phyloP scores from a whole-genome alignment of 306 rosid genomes.

The Dryas alaskensis region DNA sequence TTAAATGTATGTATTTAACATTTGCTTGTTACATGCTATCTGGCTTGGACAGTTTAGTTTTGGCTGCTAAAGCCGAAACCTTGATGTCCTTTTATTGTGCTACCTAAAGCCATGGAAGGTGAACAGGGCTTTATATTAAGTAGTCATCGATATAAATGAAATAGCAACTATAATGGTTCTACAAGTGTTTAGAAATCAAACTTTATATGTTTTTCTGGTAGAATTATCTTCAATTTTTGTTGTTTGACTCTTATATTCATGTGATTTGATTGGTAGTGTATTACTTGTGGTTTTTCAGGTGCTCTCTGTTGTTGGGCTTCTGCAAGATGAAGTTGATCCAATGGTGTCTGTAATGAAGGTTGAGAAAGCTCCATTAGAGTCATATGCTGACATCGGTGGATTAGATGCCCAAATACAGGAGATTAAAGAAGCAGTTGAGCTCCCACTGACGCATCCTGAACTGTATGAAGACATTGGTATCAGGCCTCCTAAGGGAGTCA shows the following conservation, averaged over 20 bases:
- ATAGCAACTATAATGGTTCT: neutral
- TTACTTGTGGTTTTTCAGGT: conserved; percentile 43
- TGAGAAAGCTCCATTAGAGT: conserved; percentile 96
- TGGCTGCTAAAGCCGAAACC: neutral
- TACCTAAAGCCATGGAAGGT: neutral
- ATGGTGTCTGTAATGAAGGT: conserved; percentile 92
- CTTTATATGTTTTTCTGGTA: neutral
- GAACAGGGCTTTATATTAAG: neutral
- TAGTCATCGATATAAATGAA: neutral
- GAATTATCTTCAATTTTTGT: neutral
- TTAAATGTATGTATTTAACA: neutral
- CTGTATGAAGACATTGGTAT: conserved; percentile 96
- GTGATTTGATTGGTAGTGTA: neutral
- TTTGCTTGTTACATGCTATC: neutral
- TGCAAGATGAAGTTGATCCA: conserved; percentile 98
- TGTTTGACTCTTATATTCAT: neutral
- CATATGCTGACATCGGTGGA: conserved; percentile 98
- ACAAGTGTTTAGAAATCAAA: neutral
- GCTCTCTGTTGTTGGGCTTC: conserved; percentile 96
- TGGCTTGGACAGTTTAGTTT: neutral
- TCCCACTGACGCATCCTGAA: conserved; percentile 95
- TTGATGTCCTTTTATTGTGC: neutral
- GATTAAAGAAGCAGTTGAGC: conserved; percentile 99
- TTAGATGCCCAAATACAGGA: conserved; percentile 97
- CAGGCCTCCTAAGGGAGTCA: conserved; percentile 96